phyloP scores from a whole-genome alignment of 768 basidiomycete species.

The Trametes elegans region DNA sequence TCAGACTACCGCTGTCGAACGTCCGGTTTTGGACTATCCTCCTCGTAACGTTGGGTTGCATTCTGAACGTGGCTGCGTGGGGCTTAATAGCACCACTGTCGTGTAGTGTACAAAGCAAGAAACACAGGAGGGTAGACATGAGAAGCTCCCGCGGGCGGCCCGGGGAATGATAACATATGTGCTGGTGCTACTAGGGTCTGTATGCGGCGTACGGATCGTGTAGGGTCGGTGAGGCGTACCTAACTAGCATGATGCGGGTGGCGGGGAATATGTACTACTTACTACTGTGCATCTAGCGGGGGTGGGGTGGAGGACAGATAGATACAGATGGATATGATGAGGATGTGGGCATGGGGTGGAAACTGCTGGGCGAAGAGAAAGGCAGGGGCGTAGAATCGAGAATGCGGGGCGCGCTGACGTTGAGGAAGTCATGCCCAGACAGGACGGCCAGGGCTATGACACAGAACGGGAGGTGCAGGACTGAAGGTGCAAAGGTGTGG shows the following conservation, averaged over 20 bases:
- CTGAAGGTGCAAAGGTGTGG: background rate
- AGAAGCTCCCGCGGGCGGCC: background rate
- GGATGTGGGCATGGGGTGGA: constrained; percentile 4
- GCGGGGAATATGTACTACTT: background rate
- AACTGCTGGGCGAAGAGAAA: background rate
- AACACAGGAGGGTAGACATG: constrained; percentile 20
- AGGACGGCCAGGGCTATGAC: background rate
- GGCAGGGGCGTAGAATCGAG: background rate
- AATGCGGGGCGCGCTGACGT: background rate
- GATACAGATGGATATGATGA: constrained; percentile 11
- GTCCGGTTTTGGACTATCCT: no score
- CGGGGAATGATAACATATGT: constrained; percentile 9
- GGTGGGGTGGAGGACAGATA: constrained; percentile 3
- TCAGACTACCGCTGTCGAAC: background rate
- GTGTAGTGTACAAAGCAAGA: constrained; percentile 22
- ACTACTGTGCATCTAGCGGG: constrained; percentile 17
- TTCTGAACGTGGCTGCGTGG: constrained; percentile 5
- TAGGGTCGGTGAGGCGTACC: background rate
- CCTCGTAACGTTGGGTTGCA: constrained; percentile 11
- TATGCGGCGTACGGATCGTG: constrained; percentile 1
- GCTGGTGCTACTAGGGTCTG: background rate
- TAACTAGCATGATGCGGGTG: background rate
- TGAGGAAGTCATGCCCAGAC: background rate
- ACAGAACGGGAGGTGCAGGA: background rate
- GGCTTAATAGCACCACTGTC: constrained; percentile 10